These are phyloP conservation scores for Nicotiana tomentosiformis DNA, from an alignment of 257 asterid genomes.

Conservation along the genomic window DNA sequence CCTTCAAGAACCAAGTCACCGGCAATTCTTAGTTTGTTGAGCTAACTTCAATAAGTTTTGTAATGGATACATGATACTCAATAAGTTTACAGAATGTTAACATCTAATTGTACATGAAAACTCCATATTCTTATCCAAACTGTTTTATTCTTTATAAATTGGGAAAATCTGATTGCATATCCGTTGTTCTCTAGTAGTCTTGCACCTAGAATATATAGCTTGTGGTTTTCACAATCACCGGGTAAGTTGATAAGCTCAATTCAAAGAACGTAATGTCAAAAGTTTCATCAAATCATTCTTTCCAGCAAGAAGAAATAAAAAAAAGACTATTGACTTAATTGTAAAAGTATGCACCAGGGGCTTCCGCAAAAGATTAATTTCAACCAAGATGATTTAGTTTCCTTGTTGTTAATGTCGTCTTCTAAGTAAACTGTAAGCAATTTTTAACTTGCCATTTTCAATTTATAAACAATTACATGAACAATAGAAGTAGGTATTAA, in stretches of 20 bases:
- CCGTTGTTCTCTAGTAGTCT: background rate
- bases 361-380: background rate
- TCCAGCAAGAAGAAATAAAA: background rate
- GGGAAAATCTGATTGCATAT: too few relatives aligned
- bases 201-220: background rate
- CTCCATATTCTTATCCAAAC: background rate
- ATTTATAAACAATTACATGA: background rate
- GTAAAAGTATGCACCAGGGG: background rate
- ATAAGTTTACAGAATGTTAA: background rate
- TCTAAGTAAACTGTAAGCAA: background rate
- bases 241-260: background rate
- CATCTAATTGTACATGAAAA: background rate
- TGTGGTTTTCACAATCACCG: background rate
- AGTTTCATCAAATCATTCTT: background rate
- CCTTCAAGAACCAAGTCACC: background rate
- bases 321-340: too few relatives aligned
- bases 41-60: background rate
- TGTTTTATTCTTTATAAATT: too few relatives aligned
- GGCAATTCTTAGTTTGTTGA: background rate
- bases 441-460: background rate
- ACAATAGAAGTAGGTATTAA: background rate
- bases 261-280: background rate
- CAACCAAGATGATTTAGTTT: background rate
- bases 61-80: background rate
- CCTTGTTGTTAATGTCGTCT: background rate